Base-by-base conservation (phyloP, 2,329 filamentous ascomycete species). In the Aaosphaeria arxii region DNA sequence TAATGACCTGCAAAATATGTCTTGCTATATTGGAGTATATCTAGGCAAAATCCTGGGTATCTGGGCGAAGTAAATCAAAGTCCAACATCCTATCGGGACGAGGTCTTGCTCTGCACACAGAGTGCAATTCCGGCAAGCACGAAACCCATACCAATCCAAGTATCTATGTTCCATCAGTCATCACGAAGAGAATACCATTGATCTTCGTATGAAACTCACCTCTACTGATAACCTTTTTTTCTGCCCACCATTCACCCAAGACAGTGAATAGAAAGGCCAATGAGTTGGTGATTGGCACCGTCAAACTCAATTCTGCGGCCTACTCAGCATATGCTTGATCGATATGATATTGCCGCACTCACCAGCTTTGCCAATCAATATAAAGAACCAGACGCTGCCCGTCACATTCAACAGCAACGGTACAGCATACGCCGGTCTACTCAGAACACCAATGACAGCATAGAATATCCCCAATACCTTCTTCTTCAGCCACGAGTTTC, bases 231-330 rank as follows among this genome's bases (percentile, higher is more conserved):
- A 91, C 87, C 69, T 96, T 97, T 51, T 84, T 84, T 62, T 96
- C 92, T 1, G 92, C 90, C 77, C 87, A 95, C 91, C 91, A 97
- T 60, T 97, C 92, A 1, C 91, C 92, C 9, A 96, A 64, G 2
- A 96, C 91, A 0, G 92, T 97, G 64, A 96, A 97, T n/a, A 97
- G 72, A 59, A 97, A 97, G 0, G 92, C 92, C 63, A 95, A 74
- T 0, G 91, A 95, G 64, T 97, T 97, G 1, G 92, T 91, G 53
- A 97, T 94, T 1, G 92, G 92, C 1, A 97, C 91, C 2, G 91
- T 96, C 53, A 97, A 76, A 64, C 91, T 96, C 58, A 97, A 67
- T 71, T 97, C 92, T 94, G 58, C n/a, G 3, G 9, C 33, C 33
- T 9, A 36, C 9, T 36, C 33, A 36, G 33, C n/a, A 9, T 9